These are phyloP conservation scores for Vitis hybrid DNA, from an alignment of 177 flowering plant genomes.

Conservation along the genomic window DNA sequence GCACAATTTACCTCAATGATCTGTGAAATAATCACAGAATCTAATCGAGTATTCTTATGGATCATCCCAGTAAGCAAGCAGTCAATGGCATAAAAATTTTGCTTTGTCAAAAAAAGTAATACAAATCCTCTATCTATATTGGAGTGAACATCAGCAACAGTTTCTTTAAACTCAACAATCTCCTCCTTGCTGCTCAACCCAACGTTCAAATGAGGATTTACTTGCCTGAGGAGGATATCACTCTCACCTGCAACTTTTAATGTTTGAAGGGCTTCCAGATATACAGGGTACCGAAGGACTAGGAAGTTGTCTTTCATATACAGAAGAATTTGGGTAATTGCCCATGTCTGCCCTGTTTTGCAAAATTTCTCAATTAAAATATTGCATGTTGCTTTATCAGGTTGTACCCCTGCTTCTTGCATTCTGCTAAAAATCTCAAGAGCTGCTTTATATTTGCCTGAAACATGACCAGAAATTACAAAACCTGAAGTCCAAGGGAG, in stretches of 20 bases:
- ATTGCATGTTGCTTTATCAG: conserved; percentile 92
- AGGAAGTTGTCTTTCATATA: conserved; percentile 68
- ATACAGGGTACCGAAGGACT: conserved; percentile 75
- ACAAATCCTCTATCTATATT: conserved; percentile 44
- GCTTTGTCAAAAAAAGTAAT: conserved; percentile 40
- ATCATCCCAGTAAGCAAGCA: conserved; percentile 35
- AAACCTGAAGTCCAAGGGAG: not conserved
- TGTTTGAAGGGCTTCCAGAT: conserved; percentile 52
- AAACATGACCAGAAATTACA: not conserved
- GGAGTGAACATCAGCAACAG: conserved; percentile 13
- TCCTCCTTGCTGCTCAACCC: conserved; percentile 21
- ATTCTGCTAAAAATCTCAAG: conserved; percentile 71
- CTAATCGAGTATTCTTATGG: conserved; percentile 33
- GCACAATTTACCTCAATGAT: conserved; percentile 49
- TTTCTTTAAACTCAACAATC: conserved; percentile 5
- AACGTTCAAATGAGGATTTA: conserved; percentile 57
- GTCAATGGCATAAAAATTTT: conserved; percentile 59
- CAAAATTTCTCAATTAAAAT: conserved; percentile 71
- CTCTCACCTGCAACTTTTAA: conserved; percentile 51
- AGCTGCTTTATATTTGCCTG: conserved; percentile 66
- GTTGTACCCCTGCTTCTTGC: conserved; percentile 81
- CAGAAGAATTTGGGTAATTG: conserved; percentile 50
- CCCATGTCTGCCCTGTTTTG: conserved; percentile 45
- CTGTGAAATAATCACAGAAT: conserved; percentile 39
- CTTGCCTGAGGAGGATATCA: conserved; percentile 62